Base-by-base conservation (phyloP, 768 basidiomycete genomes). In the Tremella yokohamensis region DNA sequence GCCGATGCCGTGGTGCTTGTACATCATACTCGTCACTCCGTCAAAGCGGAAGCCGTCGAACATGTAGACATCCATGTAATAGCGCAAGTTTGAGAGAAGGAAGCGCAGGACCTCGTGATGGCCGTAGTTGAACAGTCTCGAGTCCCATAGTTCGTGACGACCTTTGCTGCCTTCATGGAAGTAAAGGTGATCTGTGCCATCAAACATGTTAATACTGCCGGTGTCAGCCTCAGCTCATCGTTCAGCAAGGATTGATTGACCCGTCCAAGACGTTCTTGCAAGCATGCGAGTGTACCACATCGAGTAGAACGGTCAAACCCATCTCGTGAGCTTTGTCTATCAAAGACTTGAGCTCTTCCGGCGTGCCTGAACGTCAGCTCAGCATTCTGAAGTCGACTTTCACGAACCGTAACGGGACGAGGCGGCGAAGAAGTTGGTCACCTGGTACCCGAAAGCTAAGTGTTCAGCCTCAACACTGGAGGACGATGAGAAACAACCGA, bases 21-120 rank as follows among this genome's bases (percentile, higher is more conserved):
- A 99, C 90, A 99, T 93, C 94, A 98, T 98, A 72, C 90, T 93
- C 2, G 96, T 99, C 49, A 99, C 96, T 24, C 96, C 96, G 65
- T 99, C 96, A 73, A 99, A 99, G 42, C 96, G 81, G 84, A 97
- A 99, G 11, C 96, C 96, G 69, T 98, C 96, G 75, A 99, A 97
- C 66, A 83, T 83, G 78, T 88, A 99, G 72, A 90, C 88, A 58
- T 99, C 94, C 78, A 98, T 84, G 81, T 86, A 99, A 81, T 86
- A 99, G 19, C 94, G 84, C 47, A 98, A 79, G 76, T 99, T 99
- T 74, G 91, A 93, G 64, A 98, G 79, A 56, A 99, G 80, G 82
- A 99, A 99, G 20, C 96, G 83, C 29, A 97, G 77, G 29, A 98
- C 96, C 77, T 99, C 96, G 73, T 97, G 91, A 52, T 83, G 82